Conservation (phyloP, 805 yeast genomes). For the Yarrowia sp. region DNA sequence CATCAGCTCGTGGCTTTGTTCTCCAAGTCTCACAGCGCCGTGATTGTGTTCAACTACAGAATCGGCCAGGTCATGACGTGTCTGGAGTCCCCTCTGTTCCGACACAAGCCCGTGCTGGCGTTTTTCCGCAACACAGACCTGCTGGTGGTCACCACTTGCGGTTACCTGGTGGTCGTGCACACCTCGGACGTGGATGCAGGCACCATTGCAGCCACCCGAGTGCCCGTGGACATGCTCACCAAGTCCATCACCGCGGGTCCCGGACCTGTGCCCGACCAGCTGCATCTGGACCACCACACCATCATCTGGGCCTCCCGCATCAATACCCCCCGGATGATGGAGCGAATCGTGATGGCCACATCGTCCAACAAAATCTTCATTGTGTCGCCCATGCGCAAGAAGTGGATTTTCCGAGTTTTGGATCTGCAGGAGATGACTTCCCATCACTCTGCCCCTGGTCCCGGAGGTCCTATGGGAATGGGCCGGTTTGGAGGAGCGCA, state of each 20-base stretch:
- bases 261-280: slow-evolving; percentile 26
- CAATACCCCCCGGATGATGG: slow-evolving; percentile 38
- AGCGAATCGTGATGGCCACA: slow-evolving; percentile 32
- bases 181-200: slow-evolving; percentile 30
- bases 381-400: slow-evolving; percentile 37
- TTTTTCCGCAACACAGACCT: slow-evolving; percentile 31
- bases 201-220: slow-evolving; percentile 11
- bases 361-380: slow-evolving; percentile 22
- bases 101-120: slow-evolving; percentile 29
- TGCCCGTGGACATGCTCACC: slow-evolving; percentile 37
- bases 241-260: slow-evolving; percentile 34
- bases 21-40: slow-evolving; percentile 25
- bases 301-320: slow-evolving; percentile 34
- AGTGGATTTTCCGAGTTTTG: slow-evolving; percentile 33
- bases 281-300: slow-evolving; percentile 18
- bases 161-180: slow-evolving; percentile 36
- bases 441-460: slow-evolving; percentile 7
- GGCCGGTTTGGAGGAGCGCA: slow-evolving; percentile 13
- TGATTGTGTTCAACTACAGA: slow-evolving; percentile 38
- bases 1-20: slow-evolving; percentile 39
- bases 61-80: slow-evolving; percentile 12
- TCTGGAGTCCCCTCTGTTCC: slow-evolving; percentile 30
- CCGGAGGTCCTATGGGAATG: slow-evolving; percentile 21
- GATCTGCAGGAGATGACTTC: slow-evolving; percentile 25
- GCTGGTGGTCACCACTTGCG: slow-evolving; percentile 34